These are phyloP conservation scores for Trichomonas gallinae DNA, from an alignment of 208 protist species.

Conservation along the genomic window DNA sequence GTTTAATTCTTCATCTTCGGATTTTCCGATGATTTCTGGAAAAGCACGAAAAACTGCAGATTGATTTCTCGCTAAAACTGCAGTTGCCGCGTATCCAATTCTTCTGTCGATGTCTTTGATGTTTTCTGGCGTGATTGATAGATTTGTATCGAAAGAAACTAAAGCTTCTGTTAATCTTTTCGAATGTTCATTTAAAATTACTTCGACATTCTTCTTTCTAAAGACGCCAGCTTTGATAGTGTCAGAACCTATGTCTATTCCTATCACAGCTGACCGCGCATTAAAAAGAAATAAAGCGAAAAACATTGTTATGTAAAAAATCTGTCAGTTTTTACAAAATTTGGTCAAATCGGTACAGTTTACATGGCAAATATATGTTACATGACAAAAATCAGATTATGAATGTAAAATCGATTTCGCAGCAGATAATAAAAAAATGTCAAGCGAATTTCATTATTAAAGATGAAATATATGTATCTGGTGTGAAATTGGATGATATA, in stretches of 20 bases:
- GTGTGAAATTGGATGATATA: too few relatives aligned
- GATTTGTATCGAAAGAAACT: neutral
- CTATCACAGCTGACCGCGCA: neutral
- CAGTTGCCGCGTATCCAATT: neutral
- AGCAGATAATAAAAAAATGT: too few relatives aligned
- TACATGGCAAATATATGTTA: too few relatives aligned
- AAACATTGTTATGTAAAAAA: neutral
- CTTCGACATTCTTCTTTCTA: neutral
- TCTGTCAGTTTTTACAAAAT: neutral
- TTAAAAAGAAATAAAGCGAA: neutral
- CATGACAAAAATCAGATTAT: too few relatives aligned
- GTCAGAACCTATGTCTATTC: neutral
- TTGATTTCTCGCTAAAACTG: neutral
- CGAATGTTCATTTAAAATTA: constrained; percentile 15
- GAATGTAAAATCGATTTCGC: too few relatives aligned
- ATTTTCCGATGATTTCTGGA: neutral
- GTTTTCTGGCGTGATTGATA: neutral
- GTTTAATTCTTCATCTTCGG: neutral
- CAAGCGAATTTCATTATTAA: too few relatives aligned
- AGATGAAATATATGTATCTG: too few relatives aligned
- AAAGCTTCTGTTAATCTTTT: neutral
- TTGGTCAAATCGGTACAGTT: neutral
- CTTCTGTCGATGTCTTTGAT: neutral
- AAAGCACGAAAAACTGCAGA: neutral
- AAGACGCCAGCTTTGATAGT: neutral